Evolutionary conservation across 2,329 filamentous ascomycete genomes (phyloP).

Genomic region (Aspergillus fijiensis): DNA sequence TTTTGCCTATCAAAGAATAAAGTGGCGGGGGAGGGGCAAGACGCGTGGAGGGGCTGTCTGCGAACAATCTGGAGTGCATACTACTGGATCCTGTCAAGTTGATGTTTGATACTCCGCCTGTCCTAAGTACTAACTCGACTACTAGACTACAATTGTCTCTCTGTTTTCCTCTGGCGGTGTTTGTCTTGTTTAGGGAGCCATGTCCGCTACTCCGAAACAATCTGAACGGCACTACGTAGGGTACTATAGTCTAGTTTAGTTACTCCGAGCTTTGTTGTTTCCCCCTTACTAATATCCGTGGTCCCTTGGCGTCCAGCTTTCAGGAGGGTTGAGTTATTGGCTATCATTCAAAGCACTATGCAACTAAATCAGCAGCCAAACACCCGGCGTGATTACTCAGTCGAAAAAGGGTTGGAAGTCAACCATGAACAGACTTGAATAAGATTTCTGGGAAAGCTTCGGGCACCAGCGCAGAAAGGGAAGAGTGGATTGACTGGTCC

Average conservation of each 20-base stretch:
- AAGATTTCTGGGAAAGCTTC: slow-evolving; percentile 8
- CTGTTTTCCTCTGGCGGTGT: neutral
- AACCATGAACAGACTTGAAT: neutral
- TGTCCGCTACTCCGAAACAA: neutral
- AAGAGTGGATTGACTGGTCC: slow-evolving; percentile 9
- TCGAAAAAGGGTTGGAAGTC: neutral
- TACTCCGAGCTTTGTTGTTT: neutral
- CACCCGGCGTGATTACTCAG: neutral
- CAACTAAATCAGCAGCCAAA: neutral
- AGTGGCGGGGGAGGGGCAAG: neutral
- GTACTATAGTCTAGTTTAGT: neutral
- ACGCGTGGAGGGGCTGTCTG: neutral
- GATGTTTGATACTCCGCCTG: neutral
- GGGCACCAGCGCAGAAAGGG: slow-evolving; percentile 18
- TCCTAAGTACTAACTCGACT: neutral
- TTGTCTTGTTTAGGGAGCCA: neutral
- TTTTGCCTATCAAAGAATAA: neutral
- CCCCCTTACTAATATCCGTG: neutral
- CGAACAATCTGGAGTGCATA: neutral
- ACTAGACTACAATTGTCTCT: no score
- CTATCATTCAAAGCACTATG: neutral
- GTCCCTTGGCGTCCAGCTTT: neutral
- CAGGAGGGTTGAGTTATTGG: neutral
- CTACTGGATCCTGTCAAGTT: neutral
- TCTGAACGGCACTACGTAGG: neutral